A percentile compares a stretch with the other conserved stretches of the same genome.
Evolutionary conservation across 1,284 basidiomycete species (phyloP).

Genomic region (Ustanciosporium gigantosporum): DNA sequence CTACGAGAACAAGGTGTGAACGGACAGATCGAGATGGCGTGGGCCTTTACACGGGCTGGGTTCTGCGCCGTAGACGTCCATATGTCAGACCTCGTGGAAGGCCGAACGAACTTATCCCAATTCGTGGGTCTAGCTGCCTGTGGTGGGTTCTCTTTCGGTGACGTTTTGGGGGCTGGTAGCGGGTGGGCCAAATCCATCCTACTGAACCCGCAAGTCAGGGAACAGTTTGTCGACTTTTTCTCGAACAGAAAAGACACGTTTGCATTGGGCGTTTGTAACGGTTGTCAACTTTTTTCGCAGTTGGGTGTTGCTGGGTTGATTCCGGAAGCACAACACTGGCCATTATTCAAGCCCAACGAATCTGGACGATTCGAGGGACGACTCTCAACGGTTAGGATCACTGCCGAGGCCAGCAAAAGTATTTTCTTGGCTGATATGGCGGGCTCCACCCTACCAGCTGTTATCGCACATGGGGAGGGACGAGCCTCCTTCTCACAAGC

Average conservation of each 20-base stretch:
- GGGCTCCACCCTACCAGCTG: slow-evolving; percentile 83
- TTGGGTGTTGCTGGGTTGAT: slow-evolving; percentile 73
- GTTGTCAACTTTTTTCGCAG: slow-evolving; percentile 93
- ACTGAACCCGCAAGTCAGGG: slow-evolving; percentile 74
- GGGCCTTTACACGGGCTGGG: slow-evolving; percentile 89
- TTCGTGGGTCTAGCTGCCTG: slow-evolving; percentile 93
- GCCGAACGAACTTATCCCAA: slow-evolving; percentile 68
- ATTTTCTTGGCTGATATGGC: slow-evolving; percentile 88
- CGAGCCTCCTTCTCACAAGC: slow-evolving; percentile 70
- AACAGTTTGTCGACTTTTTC: slow-evolving; percentile 83
- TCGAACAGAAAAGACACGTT: slow-evolving; percentile 74
- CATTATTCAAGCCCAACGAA: slow-evolving; percentile 84
- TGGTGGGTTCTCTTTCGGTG: slow-evolving; percentile 97
- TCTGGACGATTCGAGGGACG: slow-evolving; percentile 90
- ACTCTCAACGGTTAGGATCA: slow-evolving; percentile 78
- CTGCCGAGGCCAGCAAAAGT: slow-evolving; percentile 64
- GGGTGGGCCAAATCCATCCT: slow-evolving; percentile 96
- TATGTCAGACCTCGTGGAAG: slow-evolving; percentile 92
- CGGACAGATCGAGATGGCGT: slow-evolving; percentile 97
- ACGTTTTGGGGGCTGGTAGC: slow-evolving; percentile 94
- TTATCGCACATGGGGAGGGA: slow-evolving; percentile 95
- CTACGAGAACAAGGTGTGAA: slow-evolving; percentile 98
- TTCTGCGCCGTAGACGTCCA: slow-evolving; percentile 95
- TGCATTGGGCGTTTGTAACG: slow-evolving; percentile 93
- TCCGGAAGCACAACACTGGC: slow-evolving; percentile 84